Percentiles rank a stretch among this genome's conserved stretches.
Conservation (phyloP, 257 asterid genomes). For the Salvia splendens region DNA sequence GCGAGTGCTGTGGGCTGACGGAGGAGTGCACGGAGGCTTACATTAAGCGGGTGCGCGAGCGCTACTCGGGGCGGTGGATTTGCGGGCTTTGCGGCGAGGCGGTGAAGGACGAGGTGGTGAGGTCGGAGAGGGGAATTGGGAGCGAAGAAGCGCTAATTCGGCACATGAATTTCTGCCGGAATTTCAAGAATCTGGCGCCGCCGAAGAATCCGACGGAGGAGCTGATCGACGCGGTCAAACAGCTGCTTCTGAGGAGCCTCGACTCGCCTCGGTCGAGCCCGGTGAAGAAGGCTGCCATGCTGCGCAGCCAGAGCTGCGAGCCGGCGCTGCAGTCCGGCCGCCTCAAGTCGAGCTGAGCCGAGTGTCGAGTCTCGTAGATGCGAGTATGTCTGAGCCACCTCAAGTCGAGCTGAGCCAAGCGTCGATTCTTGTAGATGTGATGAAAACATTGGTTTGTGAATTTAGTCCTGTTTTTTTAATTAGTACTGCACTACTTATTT, state of each 20-base stretch:
- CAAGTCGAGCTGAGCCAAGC: no score
- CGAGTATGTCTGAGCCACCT: no score
- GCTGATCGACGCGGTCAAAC: constrained; percentile 69
- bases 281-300: constrained; percentile 38
- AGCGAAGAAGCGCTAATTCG: constrained; percentile 66
- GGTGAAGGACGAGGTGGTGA: constrained; percentile 68
- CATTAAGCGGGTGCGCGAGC: constrained; percentile 50
- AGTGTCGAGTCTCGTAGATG: no score
- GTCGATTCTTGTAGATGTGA: no score
- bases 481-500: no score
- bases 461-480: background rate
- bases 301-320: constrained; percentile 50
- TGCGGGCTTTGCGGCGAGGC: constrained; percentile 93
- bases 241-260: constrained; percentile 65
- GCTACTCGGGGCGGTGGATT: constrained; percentile 77
- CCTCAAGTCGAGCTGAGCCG: background rate
- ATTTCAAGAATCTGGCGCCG: constrained; percentile 56
- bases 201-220: constrained; percentile 58
- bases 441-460: no score
- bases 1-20: constrained; percentile 82
- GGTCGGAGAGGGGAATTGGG: constrained; percentile 36
- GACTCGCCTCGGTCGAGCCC: constrained; percentile 60
- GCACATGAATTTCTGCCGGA: constrained; percentile 74
- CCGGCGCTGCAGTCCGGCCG: constrained; percentile 21
- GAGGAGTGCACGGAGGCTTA: constrained; percentile 85